Evolutionary conservation across 2,329 filamentous ascomycete species (phyloP).

Genomic region (Colletotrichum musicola): DNA sequence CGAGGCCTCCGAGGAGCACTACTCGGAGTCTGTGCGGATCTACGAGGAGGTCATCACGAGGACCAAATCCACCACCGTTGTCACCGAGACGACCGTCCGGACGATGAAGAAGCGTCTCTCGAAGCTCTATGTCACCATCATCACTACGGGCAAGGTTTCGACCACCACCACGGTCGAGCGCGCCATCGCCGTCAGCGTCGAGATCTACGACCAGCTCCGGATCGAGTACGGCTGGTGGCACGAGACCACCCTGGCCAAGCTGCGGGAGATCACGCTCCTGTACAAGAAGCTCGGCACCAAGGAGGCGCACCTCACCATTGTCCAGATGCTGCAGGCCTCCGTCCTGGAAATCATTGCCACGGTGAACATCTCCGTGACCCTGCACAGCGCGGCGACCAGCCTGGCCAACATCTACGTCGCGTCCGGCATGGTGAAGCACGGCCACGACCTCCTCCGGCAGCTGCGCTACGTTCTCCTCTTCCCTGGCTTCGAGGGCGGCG

Average conservation of each 20-base stretch:
- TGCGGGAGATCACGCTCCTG: conserved; percentile 57
- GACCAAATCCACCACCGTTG: conserved; percentile 50
- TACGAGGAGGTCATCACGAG: conserved; percentile 60
- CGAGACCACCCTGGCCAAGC: conserved; percentile 56
- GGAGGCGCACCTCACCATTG: conserved; percentile 53
- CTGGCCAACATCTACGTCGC: conserved; percentile 60
- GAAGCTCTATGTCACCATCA: conserved; percentile 55
- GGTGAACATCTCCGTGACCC: conserved; percentile 54
- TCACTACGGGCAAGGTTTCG: conserved; percentile 52
- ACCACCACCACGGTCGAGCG: conserved; percentile 52
- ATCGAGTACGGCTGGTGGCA: conserved; percentile 60
- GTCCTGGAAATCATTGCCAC: conserved; percentile 55
- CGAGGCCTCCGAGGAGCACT: conserved; percentile 56
- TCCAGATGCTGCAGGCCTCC: conserved; percentile 54
- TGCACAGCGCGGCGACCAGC: conserved; percentile 62
- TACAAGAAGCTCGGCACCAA: conserved; percentile 54
- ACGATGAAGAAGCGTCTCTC: conserved; percentile 64
- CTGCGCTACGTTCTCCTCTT: conserved; percentile 64
- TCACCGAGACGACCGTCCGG: conserved; percentile 51
- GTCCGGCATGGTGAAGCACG: conserved; percentile 53
- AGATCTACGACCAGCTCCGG: conserved; percentile 58
- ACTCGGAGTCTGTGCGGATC: conserved; percentile 57
- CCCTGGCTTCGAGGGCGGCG: conserved; percentile 50
- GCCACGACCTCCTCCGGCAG: conserved; percentile 59
- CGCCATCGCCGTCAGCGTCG: conserved; percentile 49